Evolutionary conservation across 2,329 filamentous ascomycete genomes (phyloP), one percentile per base, ranked within the genome.

Genomic region (Sporothrix inflata): DNA sequence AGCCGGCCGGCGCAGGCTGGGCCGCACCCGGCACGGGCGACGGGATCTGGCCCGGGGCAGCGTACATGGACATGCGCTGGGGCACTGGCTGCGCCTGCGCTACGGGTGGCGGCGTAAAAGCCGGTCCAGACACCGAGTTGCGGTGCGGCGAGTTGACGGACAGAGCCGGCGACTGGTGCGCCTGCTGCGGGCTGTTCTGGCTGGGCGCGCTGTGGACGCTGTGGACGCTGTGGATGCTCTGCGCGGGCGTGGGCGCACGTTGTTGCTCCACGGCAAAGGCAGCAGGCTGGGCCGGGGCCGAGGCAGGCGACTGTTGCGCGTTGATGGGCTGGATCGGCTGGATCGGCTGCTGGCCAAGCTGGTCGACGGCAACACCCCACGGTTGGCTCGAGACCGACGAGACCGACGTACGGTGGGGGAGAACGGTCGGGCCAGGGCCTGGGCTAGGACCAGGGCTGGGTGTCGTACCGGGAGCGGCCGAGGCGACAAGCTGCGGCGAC

Each of bases 141-240:
- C 71, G 53, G 53, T 75, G 74, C 34, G 71, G 8, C 14, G 73
- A 72, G 24, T 38, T 73, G 21, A 53, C 51, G 2, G 71, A 74
- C 19, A 21, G 69, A 6, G 57, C 71, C 4, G 71, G 74, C 14
- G 72, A 74, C 19, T n/a, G 57, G 16, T 74, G 69, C n/a, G 70
- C 34, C 45, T 68, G n/a, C 40, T 66, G 72, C 3, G 70, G 72
- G 11, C 72, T 73, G 27, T 66, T 69, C 38, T 66, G 65, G 61
- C 66, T 72, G 38, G 45, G 69, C 45, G 16, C 16, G 30, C 71
- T 70, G 16, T 72, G 71, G 9, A 70, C 60, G 27, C 51, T 70
- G 16, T 72, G 71, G 9, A 70, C 60, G 27, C 51, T 65, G 55
- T 71, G 72, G 4, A 73, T 53, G 49, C 72, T 73, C 16, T 67